Percentiles rank a stretch among this genome's conserved stretches.
These are phyloP conservation scores for Microbotryum silenes-acaulis DNA, from an alignment of 1,284 basidiomycete genomes.

Conservation along the genomic window DNA sequence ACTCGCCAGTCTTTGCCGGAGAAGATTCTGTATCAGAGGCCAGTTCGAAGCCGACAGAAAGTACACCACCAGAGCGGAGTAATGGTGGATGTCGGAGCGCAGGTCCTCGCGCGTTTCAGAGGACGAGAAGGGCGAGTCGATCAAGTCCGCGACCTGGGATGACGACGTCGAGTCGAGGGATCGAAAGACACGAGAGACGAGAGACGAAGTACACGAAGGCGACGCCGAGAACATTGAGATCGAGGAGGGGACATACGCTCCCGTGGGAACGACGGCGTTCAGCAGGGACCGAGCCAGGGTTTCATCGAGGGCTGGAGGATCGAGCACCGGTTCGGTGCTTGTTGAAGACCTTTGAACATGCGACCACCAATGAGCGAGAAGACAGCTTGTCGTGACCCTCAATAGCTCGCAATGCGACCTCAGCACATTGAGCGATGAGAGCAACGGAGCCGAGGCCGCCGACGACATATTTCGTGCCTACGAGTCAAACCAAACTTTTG, in stretches of 20 bases:
- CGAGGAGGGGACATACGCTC: neutral
- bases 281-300: neutral
- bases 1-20: neutral
- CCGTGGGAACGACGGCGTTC: neutral
- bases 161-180: neutral
- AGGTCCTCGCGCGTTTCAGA: neutral
- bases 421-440: too few species aligned
- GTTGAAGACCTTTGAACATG: neutral
- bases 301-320: slow-evolving; percentile 5
- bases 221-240: neutral
- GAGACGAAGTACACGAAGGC: neutral
- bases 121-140: neutral
- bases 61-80: slow-evolving; percentile 66
- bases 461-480: too few species aligned
- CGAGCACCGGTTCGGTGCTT: neutral
- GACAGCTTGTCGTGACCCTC: too few species aligned
- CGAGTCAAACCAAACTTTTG: too few species aligned
- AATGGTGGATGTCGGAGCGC: slow-evolving; percentile 40
- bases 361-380: too few species aligned
- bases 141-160: neutral
- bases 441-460: too few species aligned
- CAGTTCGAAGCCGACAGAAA: slow-evolving; percentile 87
- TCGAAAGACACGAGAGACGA: neutral
- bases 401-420: too few species aligned
- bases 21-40: slow-evolving; percentile 58